A percentile compares a stretch with the other conserved stretches of the same genome.
phyloP scores from a whole-genome alignment of 2,329 filamentous ascomycete species.

The Didymella arachidicola region DNA sequence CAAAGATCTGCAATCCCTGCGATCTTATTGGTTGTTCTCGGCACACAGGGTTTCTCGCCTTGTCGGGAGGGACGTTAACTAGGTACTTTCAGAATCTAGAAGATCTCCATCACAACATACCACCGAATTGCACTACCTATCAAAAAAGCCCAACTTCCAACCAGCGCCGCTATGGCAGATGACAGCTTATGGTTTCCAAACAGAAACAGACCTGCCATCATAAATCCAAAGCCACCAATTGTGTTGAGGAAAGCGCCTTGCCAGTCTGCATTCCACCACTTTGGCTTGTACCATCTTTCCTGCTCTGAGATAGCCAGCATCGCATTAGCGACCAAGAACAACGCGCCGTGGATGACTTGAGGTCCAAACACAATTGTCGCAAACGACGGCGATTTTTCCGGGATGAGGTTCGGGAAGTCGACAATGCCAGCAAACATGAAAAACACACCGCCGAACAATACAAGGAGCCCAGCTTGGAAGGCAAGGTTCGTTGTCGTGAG shows the following conservation, averaged over 20 bases:
- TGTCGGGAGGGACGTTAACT: too few relatives aligned
- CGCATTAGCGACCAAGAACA: conserved; percentile 39
- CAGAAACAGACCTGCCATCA: conserved; percentile 39
- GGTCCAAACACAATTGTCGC: conserved; percentile 34
- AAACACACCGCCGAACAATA: conserved; percentile 40
- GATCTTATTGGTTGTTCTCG: too few relatives aligned
- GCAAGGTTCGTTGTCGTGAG: conserved; percentile 31
- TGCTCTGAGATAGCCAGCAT: conserved; percentile 39
- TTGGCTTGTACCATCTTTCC: conserved; percentile 39
- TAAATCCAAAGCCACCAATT: conserved; percentile 38
- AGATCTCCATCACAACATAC: conserved; percentile 38
- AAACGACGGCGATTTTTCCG: conserved; percentile 25
- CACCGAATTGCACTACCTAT: conserved; percentile 36
- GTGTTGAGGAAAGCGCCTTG: conserved; percentile 38
- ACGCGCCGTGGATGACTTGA: conserved; percentile 35
- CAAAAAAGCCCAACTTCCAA: conserved; percentile 40
- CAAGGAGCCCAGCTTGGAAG: conserved; percentile 42
- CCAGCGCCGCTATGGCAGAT: conserved; percentile 30
- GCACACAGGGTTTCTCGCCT: too few relatives aligned
- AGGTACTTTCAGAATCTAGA: not conserved
- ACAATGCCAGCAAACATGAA: conserved; percentile 44
- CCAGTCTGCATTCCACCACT: conserved; percentile 35
- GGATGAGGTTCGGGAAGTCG: conserved; percentile 37
- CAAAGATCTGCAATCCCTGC: too few relatives aligned
- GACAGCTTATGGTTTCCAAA: conserved; percentile 23